Evolutionary conservation across 768 basidiomycete genomes (phyloP), one percentile per base, ranked within the genome.

Genomic region (Pholiota microspora): DNA sequence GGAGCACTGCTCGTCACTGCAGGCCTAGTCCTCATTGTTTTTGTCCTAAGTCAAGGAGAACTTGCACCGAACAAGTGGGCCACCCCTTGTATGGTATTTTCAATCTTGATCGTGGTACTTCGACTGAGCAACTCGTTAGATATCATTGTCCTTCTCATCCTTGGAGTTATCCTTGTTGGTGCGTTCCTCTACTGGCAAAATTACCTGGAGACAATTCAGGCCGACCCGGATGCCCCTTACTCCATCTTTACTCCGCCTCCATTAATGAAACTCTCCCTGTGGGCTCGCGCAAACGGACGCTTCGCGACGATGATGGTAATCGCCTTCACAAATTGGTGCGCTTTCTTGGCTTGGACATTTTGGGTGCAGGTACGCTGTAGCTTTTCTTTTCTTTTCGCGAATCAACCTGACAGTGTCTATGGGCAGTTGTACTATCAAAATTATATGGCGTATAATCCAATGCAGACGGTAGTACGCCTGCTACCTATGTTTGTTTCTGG

Each of bases 401-500:
- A 16, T n/a, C 2, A 15, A 15, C 13, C 25, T 50, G 21, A 50
- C 24, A 25, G 24, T 36, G 8, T 16, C 35, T 15, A 24, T 6
- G 5, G 21, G 8, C 53, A 89, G 83, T 63, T 91, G 4, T 91
- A 84, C 63, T 92, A 89, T 64, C 88, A 92, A 62, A 76, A 81
- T 45, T 92, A 84, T 64, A 59, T 75, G 12, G 61, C 69, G 0
- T 75, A 84, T 4, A 74, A 69, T 0, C 84, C 89, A 0, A 69
- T 92, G 13, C 69, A 73, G 10, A 81, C 86, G 0, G 87, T 89
- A 67, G 57, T 88, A 18, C 80, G 88, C 2, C 69, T 92, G 47
- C 54, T 91, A 1, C 90, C 90, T 0, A 89, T 88, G 86, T 79
- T 81, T 27, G 62, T 91, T 15, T 78, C 78, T 15, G 90, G 91